These are phyloP conservation scores for Colletotrichum sp. DNA, from an alignment of 2,329 filamentous ascomycete genomes.

Conservation along the genomic window DNA sequence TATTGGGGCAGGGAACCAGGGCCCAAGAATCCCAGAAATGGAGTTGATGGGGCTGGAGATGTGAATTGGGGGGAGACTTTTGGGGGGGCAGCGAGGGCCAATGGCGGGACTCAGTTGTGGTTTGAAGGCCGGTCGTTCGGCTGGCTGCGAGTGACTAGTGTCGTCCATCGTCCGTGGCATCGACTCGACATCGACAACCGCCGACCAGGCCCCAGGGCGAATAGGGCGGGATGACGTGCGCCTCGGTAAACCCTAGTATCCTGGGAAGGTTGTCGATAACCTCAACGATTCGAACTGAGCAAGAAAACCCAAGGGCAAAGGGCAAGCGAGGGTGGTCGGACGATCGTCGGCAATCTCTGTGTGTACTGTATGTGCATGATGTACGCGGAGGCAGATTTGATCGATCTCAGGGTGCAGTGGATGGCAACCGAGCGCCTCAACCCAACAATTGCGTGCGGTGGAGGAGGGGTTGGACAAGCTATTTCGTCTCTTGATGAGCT, in stretches of 20 bases:
- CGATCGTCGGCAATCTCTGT: constrained; percentile 11
- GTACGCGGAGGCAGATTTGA: not conserved
- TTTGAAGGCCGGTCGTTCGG: constrained; percentile 10
- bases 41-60: constrained; percentile 3
- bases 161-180: not conserved
- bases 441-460: not conserved
- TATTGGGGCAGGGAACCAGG: not conserved
- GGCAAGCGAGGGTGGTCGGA: constrained; percentile 7
- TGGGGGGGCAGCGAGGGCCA: not conserved
- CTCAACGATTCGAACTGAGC: constrained; percentile 1
- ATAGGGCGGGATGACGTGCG: constrained; percentile 21
- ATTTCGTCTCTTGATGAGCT: constrained; percentile 13
- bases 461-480: not conserved
- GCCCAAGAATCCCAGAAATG: not conserved
- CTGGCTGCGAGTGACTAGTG: constrained; percentile 19
- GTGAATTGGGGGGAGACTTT: not conserved
- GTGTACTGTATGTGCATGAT: not conserved
- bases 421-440: not conserved
- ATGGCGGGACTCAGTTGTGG: not conserved
- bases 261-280: constrained; percentile 17
- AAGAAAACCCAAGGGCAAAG: not conserved
- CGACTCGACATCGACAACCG: constrained; percentile 7
- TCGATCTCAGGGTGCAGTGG: constrained; percentile 1
- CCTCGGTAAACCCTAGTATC: constrained; percentile 20
- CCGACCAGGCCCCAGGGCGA: constrained; percentile 8